Conservation (phyloP, 768 basidiomycete genomes). For the Pleurotus tuber-regium region DNA sequence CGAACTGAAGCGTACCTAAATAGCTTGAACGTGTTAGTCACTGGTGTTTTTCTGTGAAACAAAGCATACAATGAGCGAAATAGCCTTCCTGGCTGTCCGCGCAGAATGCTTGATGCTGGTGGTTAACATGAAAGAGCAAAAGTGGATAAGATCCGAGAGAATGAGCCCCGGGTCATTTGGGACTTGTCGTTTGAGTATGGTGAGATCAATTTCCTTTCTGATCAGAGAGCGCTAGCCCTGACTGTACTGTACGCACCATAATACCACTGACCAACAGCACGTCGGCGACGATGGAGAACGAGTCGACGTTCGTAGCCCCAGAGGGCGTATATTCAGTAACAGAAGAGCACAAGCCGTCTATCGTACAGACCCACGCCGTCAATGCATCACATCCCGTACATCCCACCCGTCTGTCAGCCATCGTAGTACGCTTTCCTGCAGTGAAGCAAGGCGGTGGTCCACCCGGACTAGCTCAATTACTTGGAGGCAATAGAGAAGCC, state of each 20-base stretch:
- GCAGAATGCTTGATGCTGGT: conserved; percentile 27
- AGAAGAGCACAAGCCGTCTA: conserved; percentile 76
- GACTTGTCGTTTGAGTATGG: not conserved
- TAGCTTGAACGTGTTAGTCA: not conserved
- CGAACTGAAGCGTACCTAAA: conserved; percentile 45
- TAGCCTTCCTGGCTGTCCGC: conserved; percentile 20
- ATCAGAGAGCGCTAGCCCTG: too few relatives aligned
- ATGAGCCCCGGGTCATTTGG: not conserved
- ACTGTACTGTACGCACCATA: too few relatives aligned
- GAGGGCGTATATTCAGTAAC: conserved; percentile 89
- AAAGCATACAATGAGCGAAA: conserved; percentile 19
- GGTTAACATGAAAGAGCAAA: conserved; percentile 32
- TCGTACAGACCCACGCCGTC: conserved; percentile 37
- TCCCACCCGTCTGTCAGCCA: conserved; percentile 62
- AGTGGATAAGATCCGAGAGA: conserved; percentile 45
- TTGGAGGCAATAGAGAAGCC: conserved; percentile 65
- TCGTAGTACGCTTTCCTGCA: conserved; percentile 61
- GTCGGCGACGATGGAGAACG: conserved; percentile 65
- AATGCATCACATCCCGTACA: conserved; percentile 35
- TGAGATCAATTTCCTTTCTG: too few relatives aligned
- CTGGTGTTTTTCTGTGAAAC: not conserved
- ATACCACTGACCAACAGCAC: too few relatives aligned
- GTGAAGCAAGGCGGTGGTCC: conserved; percentile 45
- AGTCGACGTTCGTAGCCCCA: conserved; percentile 82
- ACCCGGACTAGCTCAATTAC: conserved; percentile 65